These are phyloP conservation scores for Skeletonema tropicum DNA, from an alignment of 108 stramenopile genomes.

Conservation along the genomic window DNA sequence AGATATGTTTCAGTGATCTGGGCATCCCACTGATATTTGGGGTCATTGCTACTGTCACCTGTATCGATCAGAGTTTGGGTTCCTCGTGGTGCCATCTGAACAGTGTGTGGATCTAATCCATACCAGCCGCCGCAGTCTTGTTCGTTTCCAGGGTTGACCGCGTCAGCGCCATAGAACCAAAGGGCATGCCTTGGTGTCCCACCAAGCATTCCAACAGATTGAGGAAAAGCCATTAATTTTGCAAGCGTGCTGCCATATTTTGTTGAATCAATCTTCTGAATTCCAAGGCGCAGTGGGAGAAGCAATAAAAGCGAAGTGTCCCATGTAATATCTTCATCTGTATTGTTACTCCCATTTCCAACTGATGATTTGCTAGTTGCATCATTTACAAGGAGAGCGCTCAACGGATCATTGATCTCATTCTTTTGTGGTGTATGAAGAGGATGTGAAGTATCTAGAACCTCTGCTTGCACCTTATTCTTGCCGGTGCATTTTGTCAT, in stretches of 20 bases:
- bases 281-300: conserved; percentile 80
- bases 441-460: background rate
- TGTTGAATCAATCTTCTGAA: conserved; percentile 61
- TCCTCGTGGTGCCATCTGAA: conserved; percentile 73
- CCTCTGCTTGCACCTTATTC: background rate
- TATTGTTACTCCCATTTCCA: background rate
- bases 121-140: conserved; percentile 48
- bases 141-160: conserved; percentile 16
- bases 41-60: background rate
- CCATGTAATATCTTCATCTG: conserved; percentile 49
- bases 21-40: conserved; percentile 27
- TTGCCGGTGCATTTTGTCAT: conserved; percentile 61
- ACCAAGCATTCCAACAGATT: conserved; percentile 89
- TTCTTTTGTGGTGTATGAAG: background rate
- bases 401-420: conserved; percentile 8
- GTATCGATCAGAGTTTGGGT: conserved; percentile 13
- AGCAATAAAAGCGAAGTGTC: conserved; percentile 73
- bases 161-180: conserved; percentile 87
- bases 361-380: conserved; percentile 16
- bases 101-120: conserved; percentile 90
- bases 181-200: conserved; percentile 87
- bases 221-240: conserved; percentile 67
- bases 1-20: conserved; percentile 72
- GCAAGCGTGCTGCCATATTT: conserved; percentile 59
- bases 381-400: conserved; percentile 1